Evolutionary conservation across 140 eudicot species (phyloP).

Genomic region (Oenanthe javanica): DNA sequence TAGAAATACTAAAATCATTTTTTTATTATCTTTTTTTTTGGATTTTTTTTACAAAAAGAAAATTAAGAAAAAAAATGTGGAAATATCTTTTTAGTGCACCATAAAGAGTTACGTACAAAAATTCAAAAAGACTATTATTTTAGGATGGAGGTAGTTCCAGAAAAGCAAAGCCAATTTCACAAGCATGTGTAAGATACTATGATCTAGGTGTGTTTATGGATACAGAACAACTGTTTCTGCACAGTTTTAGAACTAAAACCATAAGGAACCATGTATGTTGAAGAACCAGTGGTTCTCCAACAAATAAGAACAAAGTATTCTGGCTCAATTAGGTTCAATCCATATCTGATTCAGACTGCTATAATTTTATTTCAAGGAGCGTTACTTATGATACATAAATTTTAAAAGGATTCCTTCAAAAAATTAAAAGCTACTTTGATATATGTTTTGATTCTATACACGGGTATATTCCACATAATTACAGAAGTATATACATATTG

Average conservation of each 20-base stretch:
- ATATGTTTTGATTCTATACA: neutral
- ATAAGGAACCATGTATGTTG: neutral
- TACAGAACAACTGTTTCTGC: neutral
- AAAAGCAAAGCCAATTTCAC: neutral
- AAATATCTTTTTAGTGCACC: neutral
- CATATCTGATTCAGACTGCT: neutral
- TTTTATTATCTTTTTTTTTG: neutral
- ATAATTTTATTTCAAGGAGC: neutral
- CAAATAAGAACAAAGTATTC: neutral
- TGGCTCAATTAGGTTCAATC: neutral
- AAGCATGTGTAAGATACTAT: neutral
- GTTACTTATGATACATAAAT: neutral
- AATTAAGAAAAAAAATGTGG: neutral
- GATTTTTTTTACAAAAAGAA: neutral
- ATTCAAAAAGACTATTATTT: neutral
- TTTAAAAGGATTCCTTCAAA: neutral
- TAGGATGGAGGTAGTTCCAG: neutral
- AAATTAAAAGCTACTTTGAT: neutral
- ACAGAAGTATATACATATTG: neutral
- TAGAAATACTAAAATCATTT: neutral
- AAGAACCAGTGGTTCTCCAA: neutral
- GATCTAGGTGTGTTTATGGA: neutral
- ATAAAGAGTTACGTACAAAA: neutral
- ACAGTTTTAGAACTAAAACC: neutral
- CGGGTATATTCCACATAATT: neutral